phyloP scores from a whole-genome alignment of 768 basidiomycete genomes.

The Pulveroboletus sp. region DNA sequence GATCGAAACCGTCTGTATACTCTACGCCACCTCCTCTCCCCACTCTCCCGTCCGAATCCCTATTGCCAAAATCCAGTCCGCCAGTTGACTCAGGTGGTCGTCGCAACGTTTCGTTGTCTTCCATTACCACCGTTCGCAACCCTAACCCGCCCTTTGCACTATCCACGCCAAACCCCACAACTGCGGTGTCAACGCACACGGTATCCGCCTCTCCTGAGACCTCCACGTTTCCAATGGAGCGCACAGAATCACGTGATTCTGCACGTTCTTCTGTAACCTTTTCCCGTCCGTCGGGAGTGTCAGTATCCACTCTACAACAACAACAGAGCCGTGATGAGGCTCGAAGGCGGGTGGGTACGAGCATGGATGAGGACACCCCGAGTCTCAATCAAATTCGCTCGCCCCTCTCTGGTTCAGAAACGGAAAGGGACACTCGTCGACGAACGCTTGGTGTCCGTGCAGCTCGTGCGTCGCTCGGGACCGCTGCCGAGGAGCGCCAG shows the following conservation, averaged over 20 bases:
- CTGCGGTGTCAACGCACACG: slow-evolving; percentile 64
- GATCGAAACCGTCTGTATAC: slow-evolving; percentile 44
- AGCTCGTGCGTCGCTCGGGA: slow-evolving; percentile 47
- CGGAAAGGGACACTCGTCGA: slow-evolving; percentile 44
- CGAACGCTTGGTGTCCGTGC: slow-evolving; percentile 38
- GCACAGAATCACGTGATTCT: slow-evolving; percentile 49
- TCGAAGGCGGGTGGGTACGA: slow-evolving; percentile 32
- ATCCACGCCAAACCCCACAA: slow-evolving; percentile 59
- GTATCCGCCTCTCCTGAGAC: slow-evolving; percentile 47
- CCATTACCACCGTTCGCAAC: slow-evolving; percentile 45
- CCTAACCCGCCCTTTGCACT: slow-evolving; percentile 42
- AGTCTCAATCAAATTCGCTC: slow-evolving; percentile 25
- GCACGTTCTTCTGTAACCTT: slow-evolving; percentile 55
- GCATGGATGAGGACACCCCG: slow-evolving; percentile 23
- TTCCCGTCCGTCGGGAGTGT: slow-evolving; percentile 57
- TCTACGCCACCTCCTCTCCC: slow-evolving; percentile 59
- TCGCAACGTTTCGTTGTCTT: slow-evolving; percentile 44
- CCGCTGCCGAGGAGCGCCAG: slow-evolving; percentile 28
- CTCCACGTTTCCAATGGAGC: slow-evolving; percentile 32
- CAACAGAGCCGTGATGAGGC: slow-evolving; percentile 42
- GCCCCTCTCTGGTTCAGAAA: slow-evolving; percentile 46
- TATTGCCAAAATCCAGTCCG: slow-evolving; percentile 25
- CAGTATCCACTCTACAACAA: slow-evolving; percentile 55
- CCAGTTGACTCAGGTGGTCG: slow-evolving; percentile 29
- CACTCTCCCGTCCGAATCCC: slow-evolving; percentile 56